Base-by-base conservation (phyloP, 75 land plant species). In the Adiantum capillusveneris region DNA sequence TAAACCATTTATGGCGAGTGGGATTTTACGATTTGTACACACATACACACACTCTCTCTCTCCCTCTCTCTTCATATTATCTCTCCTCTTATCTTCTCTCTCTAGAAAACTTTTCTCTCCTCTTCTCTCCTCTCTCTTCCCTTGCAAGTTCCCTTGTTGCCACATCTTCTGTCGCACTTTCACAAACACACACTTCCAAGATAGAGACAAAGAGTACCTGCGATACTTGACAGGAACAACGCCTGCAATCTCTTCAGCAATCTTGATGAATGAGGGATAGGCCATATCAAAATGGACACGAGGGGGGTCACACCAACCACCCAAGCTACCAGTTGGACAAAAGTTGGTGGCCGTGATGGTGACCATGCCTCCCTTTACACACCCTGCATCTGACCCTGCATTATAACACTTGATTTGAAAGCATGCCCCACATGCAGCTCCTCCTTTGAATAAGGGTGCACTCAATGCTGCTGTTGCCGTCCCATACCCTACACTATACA, bases 321-420 rank as follows among this genome's bases (percentile, higher is more conserved):
- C 92, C 37, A 78, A 60, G 49, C 79, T 80, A 56, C 83, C 83
- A 0, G 81, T 84, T 0, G 88, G 92, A 77, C 92, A 87, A 54
- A 81, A 77, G 68, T 87, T 87, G 44, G 92, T 87, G 29, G 88
- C 92, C 2, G 92, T 87, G 29, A 84, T 56, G 27, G 77, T 24
- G 36, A 84, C 71, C 16, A 78, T 78, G 44, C 65, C 66, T 19
- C 80, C 86, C 0, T 60, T 44, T 37, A 71, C 64, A 74, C 86
- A 80, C 77, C 80, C 81, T 36, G 29, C 12, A 11, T 58, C 65
- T 19, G 73, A 76, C 1, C 34, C 64, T 16, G 60, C 72, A 34
- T 34, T 34, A 13, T 42, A 36, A 56, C 86, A 84, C 68, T 77
- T 76, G 63, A 84, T 50, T 26, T 62, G 44, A 24, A 37, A 62